Base-by-base conservation (phyloP, 768 basidiomycete species). In the Russula griseocarnosa region DNA sequence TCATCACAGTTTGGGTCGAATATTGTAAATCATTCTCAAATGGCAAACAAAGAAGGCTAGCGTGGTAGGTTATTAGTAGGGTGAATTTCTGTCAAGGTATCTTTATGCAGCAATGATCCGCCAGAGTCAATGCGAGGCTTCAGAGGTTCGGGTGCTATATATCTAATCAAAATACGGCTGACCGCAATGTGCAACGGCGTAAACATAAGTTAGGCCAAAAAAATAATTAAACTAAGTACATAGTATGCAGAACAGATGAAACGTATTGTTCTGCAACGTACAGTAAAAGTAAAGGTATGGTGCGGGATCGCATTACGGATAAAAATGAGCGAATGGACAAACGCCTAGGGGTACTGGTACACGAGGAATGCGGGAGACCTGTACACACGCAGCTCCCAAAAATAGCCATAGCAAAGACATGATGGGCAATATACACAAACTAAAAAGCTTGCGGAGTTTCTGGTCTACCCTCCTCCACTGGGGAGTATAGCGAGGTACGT, bases 361-460 rank as follows among this genome's bases (percentile, higher is more conserved):
- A 65, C 40, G 44, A 56, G 24, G 24, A 51, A 24, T 22, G 44
- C 16, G 16, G 58, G 57, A 54, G 56, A 58, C 36, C 14, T 32
- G 24, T 28, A 26, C 28, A 46, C 58, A 58, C 47, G 36, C 14
- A 40, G 36, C 47, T 57, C 60, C 30, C 53, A 38, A 49, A 14
- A 46, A 49, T 30, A n/a, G 58, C 14, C 49, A 10, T 57, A 26
- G 28, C 11, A 30, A 47, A 22, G 4, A n/a, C n/a, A 13, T 14
- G 18, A 50, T 8, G 40, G 47, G 42, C 26, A 42, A 34, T 40
- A 24, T 61, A 52, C 42, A 51, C 22, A n/a, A 24, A 20, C 52
- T 59, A 69, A 38, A 69, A 34, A 3, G 68, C 68, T 50, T 69
- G 64, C 32, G 68, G 68, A 24, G 49, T 55, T 22, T 30, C 34